phyloP scores from a whole-genome alignment of 1,139 yeast species.

The Pichia sp. region DNA sequence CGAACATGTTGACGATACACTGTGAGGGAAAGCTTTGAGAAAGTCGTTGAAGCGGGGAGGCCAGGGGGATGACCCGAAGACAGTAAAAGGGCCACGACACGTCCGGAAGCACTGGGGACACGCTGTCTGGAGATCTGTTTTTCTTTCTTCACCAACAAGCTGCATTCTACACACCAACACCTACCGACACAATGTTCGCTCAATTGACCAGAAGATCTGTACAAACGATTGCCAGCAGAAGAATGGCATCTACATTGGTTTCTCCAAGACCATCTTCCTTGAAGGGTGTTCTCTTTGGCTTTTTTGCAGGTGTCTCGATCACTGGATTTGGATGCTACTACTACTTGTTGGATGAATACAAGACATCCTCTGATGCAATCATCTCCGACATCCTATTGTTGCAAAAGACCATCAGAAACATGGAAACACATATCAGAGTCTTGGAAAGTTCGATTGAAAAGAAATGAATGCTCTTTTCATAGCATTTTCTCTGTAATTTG shows the following conservation, averaged over 20 bases:
- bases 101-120: neutral
- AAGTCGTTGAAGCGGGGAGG: neutral
- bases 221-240: conserved; percentile 13
- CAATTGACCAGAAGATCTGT: conserved; percentile 18
- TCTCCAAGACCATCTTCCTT: conserved; percentile 32
- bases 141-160: too few species aligned
- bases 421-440: conserved; percentile 57
- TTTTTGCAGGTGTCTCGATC: conserved; percentile 66
- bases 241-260: conserved; percentile 24
- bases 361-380: conserved; percentile 64
- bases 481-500: neutral
- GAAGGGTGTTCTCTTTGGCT: conserved; percentile 70
- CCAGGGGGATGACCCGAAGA: neutral
- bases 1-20: neutral
- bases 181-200: conserved; percentile 16
- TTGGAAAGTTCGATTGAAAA: conserved; percentile 15
- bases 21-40: neutral
- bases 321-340: conserved; percentile 77
- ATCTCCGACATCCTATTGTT: conserved; percentile 70
- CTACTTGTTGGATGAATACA: conserved; percentile 74
- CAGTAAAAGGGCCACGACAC: neutral
- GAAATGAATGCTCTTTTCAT: conserved; percentile 3
- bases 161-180: neutral
- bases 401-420: conserved; percentile 59
- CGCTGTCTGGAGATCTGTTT: neutral